These are phyloP conservation scores for Novymonas esmeraldas DNA, from an alignment of 208 protist genomes.

Conservation along the genomic window DNA sequence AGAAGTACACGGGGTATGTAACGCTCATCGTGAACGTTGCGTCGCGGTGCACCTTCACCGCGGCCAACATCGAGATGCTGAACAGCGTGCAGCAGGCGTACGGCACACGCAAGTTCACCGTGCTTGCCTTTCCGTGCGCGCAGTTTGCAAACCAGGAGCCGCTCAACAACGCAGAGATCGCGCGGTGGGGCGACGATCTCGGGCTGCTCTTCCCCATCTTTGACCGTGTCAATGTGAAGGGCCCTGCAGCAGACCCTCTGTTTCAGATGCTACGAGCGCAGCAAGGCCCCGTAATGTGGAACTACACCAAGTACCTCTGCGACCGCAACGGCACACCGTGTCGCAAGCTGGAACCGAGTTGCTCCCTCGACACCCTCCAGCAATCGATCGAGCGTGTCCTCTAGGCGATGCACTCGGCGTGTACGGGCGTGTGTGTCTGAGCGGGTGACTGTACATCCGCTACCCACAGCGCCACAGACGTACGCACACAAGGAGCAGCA, in stretches of 20 bases:
- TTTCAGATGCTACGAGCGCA: slow-evolving; percentile 56
- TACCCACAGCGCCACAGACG: too few species aligned
- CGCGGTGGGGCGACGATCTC: slow-evolving; percentile 30
- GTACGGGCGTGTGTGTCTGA: not conserved
- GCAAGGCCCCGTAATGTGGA: slow-evolving; percentile 60
- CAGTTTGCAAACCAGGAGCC: slow-evolving; percentile 79
- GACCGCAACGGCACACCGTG: slow-evolving; percentile 50
- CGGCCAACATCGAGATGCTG: slow-evolving; percentile 49
- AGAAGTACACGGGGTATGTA: slow-evolving; percentile 46
- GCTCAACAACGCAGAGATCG: slow-evolving; percentile 42
- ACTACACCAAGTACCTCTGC: slow-evolving; percentile 79
- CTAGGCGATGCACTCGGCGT: too few species aligned
- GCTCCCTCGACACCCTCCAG: slow-evolving; percentile 19
- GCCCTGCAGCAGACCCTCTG: slow-evolving; percentile 45
- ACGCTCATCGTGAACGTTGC: slow-evolving; percentile 71
- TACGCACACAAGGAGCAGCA: too few species aligned
- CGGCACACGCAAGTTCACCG: slow-evolving; percentile 31
- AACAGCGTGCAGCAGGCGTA: slow-evolving; percentile 48
- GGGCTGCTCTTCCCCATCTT: slow-evolving; percentile 58
- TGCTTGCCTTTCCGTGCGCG: slow-evolving; percentile 65
- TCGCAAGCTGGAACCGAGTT: slow-evolving; percentile 30
- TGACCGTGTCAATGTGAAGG: slow-evolving; percentile 64
- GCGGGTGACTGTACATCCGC: not conserved
- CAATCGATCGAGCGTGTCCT: slow-evolving; percentile 31
- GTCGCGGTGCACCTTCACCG: slow-evolving; percentile 59